Evolutionary conservation across 768 basidiomycete genomes (phyloP).

Genomic region (Rhizopogon vinicolor): DNA sequence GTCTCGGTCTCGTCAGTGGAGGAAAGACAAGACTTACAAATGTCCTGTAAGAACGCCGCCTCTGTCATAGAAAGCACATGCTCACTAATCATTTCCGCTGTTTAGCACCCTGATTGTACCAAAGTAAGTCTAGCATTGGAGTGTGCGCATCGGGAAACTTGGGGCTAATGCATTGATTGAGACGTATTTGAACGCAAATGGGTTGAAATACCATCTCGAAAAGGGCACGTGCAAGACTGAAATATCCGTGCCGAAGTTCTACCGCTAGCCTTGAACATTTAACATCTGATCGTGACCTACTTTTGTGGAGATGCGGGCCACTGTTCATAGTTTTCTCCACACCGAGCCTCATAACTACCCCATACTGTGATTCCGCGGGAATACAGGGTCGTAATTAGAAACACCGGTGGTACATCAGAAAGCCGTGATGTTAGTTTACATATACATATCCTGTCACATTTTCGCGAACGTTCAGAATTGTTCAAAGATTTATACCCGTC

Average conservation of each 20-base stretch:
- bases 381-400: neutral
- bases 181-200: slow-evolving; percentile 63
- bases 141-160: neutral
- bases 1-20: slow-evolving; percentile 7
- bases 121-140: slow-evolving; percentile 34
- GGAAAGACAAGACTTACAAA: slow-evolving; percentile 41
- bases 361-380: neutral
- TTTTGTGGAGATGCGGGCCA: neutral
- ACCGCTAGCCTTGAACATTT: neutral
- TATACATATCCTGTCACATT: neutral
- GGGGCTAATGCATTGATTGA: no score
- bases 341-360: neutral
- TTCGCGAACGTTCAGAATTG: no score
- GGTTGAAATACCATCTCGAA: slow-evolving; percentile 63
- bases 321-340: neutral
- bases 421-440: neutral
- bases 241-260: neutral
- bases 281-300: neutral
- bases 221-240: slow-evolving; percentile 59
- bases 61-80: neutral
- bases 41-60: slow-evolving; percentile 38
- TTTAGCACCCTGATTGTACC: slow-evolving; percentile 42
- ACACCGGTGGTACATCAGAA: neutral
- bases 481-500: no score
- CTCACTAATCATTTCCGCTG: slow-evolving; percentile 5